Evolutionary conservation across 2,329 filamentous ascomycete genomes (phyloP).

Genomic region (Talaromyces sp.): DNA sequence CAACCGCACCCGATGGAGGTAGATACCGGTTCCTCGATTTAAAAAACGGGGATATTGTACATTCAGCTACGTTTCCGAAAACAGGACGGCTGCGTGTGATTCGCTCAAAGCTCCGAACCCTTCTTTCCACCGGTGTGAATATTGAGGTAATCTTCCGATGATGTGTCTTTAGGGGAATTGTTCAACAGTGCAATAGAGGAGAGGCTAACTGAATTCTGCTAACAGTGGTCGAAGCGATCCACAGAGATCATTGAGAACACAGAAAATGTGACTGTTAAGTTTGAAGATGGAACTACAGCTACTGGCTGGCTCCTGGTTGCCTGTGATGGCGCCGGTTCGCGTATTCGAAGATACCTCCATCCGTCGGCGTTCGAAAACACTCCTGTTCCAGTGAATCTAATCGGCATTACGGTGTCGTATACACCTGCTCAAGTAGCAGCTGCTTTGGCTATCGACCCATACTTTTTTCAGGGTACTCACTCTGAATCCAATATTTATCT

Average conservation of each 20-base stretch:
- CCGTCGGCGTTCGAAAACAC: constrained; percentile 24
- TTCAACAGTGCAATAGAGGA: not conserved
- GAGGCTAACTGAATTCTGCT: not conserved
- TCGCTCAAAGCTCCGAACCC: constrained; percentile 41
- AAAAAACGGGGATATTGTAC: constrained; percentile 44
- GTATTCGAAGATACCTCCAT: constrained; percentile 32
- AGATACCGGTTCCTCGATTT: constrained; percentile 55
- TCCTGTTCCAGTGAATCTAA: constrained; percentile 45
- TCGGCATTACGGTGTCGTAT: constrained; percentile 44
- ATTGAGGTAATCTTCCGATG: constrained; percentile 36
- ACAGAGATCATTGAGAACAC: constrained; percentile 27
- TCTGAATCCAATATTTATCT: constrained; percentile 48
- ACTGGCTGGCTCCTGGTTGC: constrained; percentile 45
- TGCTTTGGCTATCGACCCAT: constrained; percentile 47
- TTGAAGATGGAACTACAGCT: constrained; percentile 43
- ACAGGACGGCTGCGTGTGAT: constrained; percentile 45
- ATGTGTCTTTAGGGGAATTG: not conserved
- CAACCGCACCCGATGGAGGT: constrained; percentile 46
- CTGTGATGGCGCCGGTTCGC: constrained; percentile 49
- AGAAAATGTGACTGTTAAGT: constrained; percentile 38
- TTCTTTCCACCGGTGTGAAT: constrained; percentile 45
- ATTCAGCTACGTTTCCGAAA: constrained; percentile 35
- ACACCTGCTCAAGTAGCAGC: constrained; percentile 37
- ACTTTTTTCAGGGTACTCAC: constrained; percentile 52
- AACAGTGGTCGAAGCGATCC: constrained; percentile 36